These are phyloP conservation scores for Biscogniauxia mediterranea DNA, from an alignment of 2,329 filamentous ascomycete species.

Conservation along the genomic window DNA sequence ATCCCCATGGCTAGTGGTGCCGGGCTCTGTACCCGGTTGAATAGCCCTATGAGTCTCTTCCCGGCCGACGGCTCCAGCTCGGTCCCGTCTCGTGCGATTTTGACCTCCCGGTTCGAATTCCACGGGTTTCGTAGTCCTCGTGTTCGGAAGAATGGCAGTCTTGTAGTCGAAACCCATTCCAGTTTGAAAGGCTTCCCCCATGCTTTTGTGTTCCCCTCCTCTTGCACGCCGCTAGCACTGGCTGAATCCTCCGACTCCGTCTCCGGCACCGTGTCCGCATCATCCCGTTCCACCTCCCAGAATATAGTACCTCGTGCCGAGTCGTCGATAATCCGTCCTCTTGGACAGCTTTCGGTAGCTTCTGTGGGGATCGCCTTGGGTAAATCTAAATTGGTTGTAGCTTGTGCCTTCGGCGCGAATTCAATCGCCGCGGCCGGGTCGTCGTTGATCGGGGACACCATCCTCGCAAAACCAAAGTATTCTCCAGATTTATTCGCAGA, in stretches of 20 bases:
- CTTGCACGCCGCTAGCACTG: slow-evolving; percentile 31
- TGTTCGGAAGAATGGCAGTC: slow-evolving; percentile 85
- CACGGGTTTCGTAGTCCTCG: slow-evolving; percentile 86
- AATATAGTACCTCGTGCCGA: slow-evolving; percentile 94
- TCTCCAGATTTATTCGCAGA: slow-evolving; percentile 97
- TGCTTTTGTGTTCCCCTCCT: slow-evolving; percentile 55
- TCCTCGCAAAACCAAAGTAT: slow-evolving; percentile 92
- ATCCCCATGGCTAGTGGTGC: slow-evolving; percentile 29
- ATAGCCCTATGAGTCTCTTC: slow-evolving; percentile 72
- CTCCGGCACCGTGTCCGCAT: slow-evolving; percentile 39
- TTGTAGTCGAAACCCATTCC: slow-evolving; percentile 82
- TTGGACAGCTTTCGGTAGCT: slow-evolving; percentile 70
- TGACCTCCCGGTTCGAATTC: slow-evolving; percentile 94
- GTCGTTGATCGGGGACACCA: slow-evolving; percentile 80
- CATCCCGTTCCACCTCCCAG: slow-evolving; percentile 78
- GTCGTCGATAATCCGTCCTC: slow-evolving; percentile 87
- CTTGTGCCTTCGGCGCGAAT: slow-evolving; percentile 64
- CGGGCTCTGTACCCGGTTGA: slow-evolving; percentile 57
- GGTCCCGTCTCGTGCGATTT: slow-evolving; percentile 92
- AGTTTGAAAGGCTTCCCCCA: slow-evolving; percentile 92
- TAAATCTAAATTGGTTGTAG: slow-evolving; percentile 60
- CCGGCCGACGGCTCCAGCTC: slow-evolving; percentile 85
- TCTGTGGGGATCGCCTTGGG: slow-evolving; percentile 74
- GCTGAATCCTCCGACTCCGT: slow-evolving; percentile 30
- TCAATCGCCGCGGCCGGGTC: slow-evolving; percentile 69